Evolutionary conservation across 345 rosid genomes (phyloP), one percentile per base, ranked within the genome.

Genomic region (Salix udensis): DNA sequence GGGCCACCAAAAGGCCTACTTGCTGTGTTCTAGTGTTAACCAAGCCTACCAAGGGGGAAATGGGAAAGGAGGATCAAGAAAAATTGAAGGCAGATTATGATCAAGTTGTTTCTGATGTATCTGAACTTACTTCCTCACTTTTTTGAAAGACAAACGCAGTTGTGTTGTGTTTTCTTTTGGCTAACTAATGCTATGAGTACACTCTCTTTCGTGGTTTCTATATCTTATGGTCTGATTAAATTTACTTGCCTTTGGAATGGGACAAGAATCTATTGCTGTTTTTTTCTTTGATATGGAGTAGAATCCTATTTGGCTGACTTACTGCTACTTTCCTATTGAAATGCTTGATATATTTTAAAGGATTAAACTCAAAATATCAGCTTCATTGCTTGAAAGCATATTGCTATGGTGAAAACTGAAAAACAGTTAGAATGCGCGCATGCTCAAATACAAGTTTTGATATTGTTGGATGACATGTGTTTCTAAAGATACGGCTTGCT

Each of bases 11-110:
- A 62, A 72, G 72, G 72, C 72, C 80, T 36, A 52, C 53, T 31
- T 77, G 80, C 37, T 52, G 72, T 72, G 72, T 77, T 64, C 76
- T 71, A 44, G 80, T 70, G 61, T 50, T 70, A 34, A 44, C 80
- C 65, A 70, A 77, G 69, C 75, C 70, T 60, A n/a, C 53, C 58
- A 67, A 75, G 65, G 72, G 72, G 15, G 67, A 53, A 7, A 10
- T 53, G 34, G 48, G 36, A 13, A 39, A 67, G 64, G 78, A 53
- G 36, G 78, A 67, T 8, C 72, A 70, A 36, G 74, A 61, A 34
- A 77, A 77, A 70, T 8, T 61, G 66, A 61, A 70, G 69, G 42
- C 74, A 60, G 75, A 64, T 62, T 64, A 60, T 44, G 42, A 65
- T 37, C 74, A 77, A 70, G 80, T 70, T 70, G 52, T 40, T 50